Base-by-base conservation (phyloP, 108 stramenopile species). In the Nannochloropsis gaditana region DNA sequence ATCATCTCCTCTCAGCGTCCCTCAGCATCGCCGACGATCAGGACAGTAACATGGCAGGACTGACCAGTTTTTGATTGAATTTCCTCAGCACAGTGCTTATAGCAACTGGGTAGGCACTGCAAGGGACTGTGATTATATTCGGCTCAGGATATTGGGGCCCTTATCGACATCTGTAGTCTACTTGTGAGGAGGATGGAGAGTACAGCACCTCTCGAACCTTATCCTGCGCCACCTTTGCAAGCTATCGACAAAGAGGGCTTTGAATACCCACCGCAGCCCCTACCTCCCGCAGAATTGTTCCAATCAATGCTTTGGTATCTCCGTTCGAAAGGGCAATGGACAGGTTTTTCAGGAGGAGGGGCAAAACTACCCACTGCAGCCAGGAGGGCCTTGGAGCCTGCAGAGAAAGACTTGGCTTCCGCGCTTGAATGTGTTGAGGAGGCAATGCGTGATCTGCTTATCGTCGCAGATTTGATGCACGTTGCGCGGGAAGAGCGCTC, bases 381-480 rank as follows among this genome's bases (percentile, higher is more conserved):
- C 15, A 31, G 31, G 31, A 31, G 31, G 31, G 31, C 31, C 31
- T 31, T 31, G 31, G 31, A 31, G 31, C 31, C 31, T 31, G 59
- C 59, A 15, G 59, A 73, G 59, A 73, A 6, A n/a, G 59, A 73
- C 59, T n/a, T 73, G 19, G 59, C 59, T 4, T 73, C 59, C 4
- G 15, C 59, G 19, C n/a, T 73, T 15, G 5, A 73, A 73, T n/a
- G 59, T n/a, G n/a, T 73, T 2, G 59, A 73, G 59, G 59, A 73
- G 3, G 59, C 59, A 73, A 73, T 73, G 59, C 59, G 59, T 6
- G 59, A 73, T n/a, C 59, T 73, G 59, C 59, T 73, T n/a, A 73
- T 73, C 59, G 59, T 73, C 19, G 59, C 59, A 73, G 59, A 73
- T n/a, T 8, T 73, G 59, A n/a, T 73, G 59, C 59, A 73, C 59